phyloP scores from a whole-genome alignment of 495 filamentous ascomycete species.

The Neurospora sp. region DNA sequence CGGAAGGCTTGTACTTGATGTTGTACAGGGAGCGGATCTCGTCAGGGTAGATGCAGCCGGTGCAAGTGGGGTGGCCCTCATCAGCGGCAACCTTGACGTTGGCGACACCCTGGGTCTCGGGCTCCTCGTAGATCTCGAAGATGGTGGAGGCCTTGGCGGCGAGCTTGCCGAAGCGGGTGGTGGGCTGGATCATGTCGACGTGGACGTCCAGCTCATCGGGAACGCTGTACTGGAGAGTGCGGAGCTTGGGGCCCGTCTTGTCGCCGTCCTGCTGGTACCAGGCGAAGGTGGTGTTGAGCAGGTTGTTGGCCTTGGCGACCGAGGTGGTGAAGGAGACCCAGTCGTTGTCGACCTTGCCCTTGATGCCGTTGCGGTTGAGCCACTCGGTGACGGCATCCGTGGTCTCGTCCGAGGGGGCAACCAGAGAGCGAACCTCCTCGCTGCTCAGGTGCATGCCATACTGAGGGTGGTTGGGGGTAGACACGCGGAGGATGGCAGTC shows the following conservation, averaged over 20 bases:
- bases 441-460: slow-evolving; percentile 49
- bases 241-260: slow-evolving; percentile 28
- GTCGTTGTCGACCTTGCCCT: slow-evolving; percentile 33
- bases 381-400: slow-evolving; percentile 35
- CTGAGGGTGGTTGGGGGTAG: slow-evolving; percentile 41
- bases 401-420: slow-evolving; percentile 36
- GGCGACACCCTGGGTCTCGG: slow-evolving; percentile 2
- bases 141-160: slow-evolving; percentile 18
- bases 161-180: slow-evolving; percentile 45
- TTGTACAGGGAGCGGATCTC: slow-evolving; percentile 54
- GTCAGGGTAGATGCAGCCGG: slow-evolving; percentile 40
- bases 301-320: slow-evolving; percentile 32
- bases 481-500: slow-evolving; percentile 42
- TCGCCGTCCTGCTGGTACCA: slow-evolving; percentile 30
- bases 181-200: slow-evolving; percentile 58
- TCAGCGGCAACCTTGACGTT: neutral
- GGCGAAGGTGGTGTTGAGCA: slow-evolving; percentile 38
- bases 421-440: slow-evolving; percentile 41
- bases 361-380: slow-evolving; percentile 42
- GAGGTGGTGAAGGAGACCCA: slow-evolving; percentile 40
- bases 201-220: slow-evolving; percentile 48
- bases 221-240: slow-evolving; percentile 55
- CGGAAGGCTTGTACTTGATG: slow-evolving; percentile 25
- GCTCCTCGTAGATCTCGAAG: slow-evolving; percentile 14
- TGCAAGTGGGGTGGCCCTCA: slow-evolving; percentile 30